These are phyloP conservation scores for Ceratobasidium sp. DNA, from an alignment of 1,284 basidiomycete species.

Conservation along the genomic window DNA sequence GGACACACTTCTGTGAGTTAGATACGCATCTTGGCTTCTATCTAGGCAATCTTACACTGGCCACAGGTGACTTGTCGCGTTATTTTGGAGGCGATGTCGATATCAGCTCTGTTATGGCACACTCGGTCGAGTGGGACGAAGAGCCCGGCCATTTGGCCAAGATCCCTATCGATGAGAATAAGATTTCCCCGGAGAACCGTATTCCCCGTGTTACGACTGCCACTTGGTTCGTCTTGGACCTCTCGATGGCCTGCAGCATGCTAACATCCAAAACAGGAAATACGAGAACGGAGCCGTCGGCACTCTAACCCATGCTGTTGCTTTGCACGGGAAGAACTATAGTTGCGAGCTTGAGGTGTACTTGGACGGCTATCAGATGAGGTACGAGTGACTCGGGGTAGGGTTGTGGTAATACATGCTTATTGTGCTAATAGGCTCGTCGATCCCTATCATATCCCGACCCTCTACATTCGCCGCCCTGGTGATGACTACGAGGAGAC, in stretches of 20 bases:
- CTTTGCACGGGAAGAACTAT: constrained; percentile 88
- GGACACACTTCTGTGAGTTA: constrained; percentile 73
- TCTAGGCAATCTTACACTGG: background rate
- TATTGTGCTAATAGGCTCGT: constrained; percentile 31
- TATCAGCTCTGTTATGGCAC: constrained; percentile 78
- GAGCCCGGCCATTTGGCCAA: constrained; percentile 84
- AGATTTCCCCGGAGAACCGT: constrained; percentile 77
- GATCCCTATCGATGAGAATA: constrained; percentile 78
- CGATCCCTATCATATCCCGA: constrained; percentile 61
- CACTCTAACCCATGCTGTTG: constrained; percentile 83
- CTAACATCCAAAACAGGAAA: constrained; percentile 64
- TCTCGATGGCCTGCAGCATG: constrained; percentile 21
- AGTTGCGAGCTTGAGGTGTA: constrained; percentile 91
- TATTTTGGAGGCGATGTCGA: constrained; percentile 99
- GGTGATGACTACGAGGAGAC: constrained; percentile 83
- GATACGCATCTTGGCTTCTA: background rate
- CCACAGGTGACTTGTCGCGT: constrained; percentile 78
- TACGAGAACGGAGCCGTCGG: constrained; percentile 91
- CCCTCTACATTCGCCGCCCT: constrained; percentile 81
- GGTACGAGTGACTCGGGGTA: constrained; percentile 40
- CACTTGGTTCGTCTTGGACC: constrained; percentile 61
- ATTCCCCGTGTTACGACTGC: constrained; percentile 80
- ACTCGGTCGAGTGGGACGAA: constrained; percentile 90
- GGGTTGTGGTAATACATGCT: constrained; percentile 3
- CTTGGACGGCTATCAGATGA: constrained; percentile 77